These are phyloP conservation scores for Debaryomycetaceae sp. DNA, from an alignment of 1,139 yeast genomes.

Conservation along the genomic window DNA sequence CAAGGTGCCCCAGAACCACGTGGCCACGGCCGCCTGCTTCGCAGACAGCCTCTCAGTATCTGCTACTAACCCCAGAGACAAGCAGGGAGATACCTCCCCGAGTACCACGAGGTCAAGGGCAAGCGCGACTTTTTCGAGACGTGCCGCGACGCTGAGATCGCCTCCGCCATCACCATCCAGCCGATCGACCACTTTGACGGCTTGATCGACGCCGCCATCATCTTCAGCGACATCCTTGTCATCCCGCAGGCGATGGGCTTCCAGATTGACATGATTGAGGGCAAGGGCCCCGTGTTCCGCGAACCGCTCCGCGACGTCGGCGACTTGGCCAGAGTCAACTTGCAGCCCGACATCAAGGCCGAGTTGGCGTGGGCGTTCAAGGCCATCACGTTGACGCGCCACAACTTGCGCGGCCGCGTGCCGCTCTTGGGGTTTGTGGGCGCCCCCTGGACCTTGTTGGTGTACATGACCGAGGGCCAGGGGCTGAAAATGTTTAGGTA, in stretches of 20 bases:
- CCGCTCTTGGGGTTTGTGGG: conserved; percentile 96
- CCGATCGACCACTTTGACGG: conserved; percentile 91
- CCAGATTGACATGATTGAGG: conserved; percentile 90
- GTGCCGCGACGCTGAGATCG: conserved; percentile 90
- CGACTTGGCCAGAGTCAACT: conserved; percentile 57
- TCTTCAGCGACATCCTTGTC: conserved; percentile 90
- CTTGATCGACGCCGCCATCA: conserved; percentile 91
- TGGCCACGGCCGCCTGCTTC: too few species aligned
- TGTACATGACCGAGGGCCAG: conserved; percentile 97
- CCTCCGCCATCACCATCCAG: conserved; percentile 91
- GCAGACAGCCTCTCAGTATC: too few species aligned
- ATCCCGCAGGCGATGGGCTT: conserved; percentile 99
- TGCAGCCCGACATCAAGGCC: conserved; percentile 64
- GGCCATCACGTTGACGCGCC: conserved; percentile 83
- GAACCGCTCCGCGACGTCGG: conserved; percentile 75
- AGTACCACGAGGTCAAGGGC: conserved; percentile 86
- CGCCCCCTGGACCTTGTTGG: conserved; percentile 96
- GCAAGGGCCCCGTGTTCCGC: conserved; percentile 91
- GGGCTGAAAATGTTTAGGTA: conserved; percentile 88
- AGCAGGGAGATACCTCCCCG: conserved; percentile 87
- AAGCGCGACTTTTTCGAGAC: conserved; percentile 88
- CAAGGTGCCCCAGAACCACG: too few species aligned
- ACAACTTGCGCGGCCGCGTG: conserved; percentile 80
- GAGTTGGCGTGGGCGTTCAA: conserved; percentile 93
- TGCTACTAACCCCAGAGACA: conserved; percentile 47